Base-by-base conservation (phyloP, 441 rosid genomes). In the Capsella rubella region DNA sequence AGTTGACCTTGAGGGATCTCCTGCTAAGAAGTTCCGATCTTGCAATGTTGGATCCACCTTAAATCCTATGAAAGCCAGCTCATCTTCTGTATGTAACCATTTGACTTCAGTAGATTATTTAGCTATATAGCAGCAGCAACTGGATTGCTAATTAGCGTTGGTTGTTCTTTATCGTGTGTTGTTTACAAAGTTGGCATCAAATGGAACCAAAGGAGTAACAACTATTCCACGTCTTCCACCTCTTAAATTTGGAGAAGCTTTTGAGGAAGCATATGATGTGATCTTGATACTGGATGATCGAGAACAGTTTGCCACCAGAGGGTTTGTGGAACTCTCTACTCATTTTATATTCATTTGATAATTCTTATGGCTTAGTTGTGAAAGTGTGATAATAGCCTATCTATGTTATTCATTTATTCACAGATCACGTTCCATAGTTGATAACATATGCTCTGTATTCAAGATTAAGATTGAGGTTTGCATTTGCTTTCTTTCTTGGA, bases 221-320 rank as follows among this genome's bases (percentile, higher is more conserved):
- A 84, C 77, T 59, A 10, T 71, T 76, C 62, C 80, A 80, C 79
- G 84, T 59, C 73, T 82, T 76, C 98, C 98, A 21, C 97, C 96
- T 77, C 81, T 95, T 78, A 79, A 76, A 75, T 81, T 71, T 7
- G 96, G 97, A 74, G 97, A 90, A 82, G 79, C 81, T 29, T 95
- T 95, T 82, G 90, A 84, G 80, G 93, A 90, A 79, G 80, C 74
- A 42, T 95, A 95, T 82, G 86, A 87, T 74, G 90, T 92, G 40
- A 70, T 89, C 62, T 73, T 92, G 79, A 87, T 92, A 72, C 73
- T 95, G 74, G 98, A 95, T 84, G 94, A 92, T 49, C 82, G 97
- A 58, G 98, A 95, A 85, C 91, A 95, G 68, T 95, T 90, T 85
- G 85, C 90, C 39, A 69, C 74, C 58, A 90, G 78, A 21, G 93